Base-by-base conservation (phyloP, 2,329 filamentous ascomycete species). In the Hirsutella rhossiliensis region DNA sequence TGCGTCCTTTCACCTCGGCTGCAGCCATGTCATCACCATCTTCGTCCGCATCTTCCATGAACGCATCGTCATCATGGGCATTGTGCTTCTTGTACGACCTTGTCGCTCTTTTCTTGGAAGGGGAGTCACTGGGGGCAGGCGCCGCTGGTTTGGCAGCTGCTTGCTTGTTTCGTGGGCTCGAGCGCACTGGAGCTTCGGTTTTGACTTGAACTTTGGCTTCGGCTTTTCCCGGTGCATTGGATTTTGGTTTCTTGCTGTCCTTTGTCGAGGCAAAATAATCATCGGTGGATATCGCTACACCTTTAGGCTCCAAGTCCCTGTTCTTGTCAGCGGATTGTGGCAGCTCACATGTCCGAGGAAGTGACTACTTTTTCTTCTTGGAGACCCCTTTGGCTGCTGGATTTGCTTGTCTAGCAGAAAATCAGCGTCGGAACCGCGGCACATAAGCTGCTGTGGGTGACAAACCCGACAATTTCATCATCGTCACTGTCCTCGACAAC, bases 21-120 rank as follows among this genome's bases (percentile, higher is more conserved):
- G 82, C 84, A 61, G 89, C 89, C 18, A 95, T 88, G 53, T 95
- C 89, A n/a, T 77, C 83, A 3, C 76, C 81, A 38, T 86, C 78
- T 7, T 75, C 72, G 31, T 84, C 80, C 30, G 80, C 81, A 43
- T 85, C 82, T 18, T 86, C 76, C 51, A 83, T 63, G 46, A 75
- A 77, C 5, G 69, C 73, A 53, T 77, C 72, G 46, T 78, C 73
- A 31, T 76, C 71, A 31, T 75, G 61, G 5, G 56, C 50, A 20
- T 59, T 54, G 44, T 65, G 56, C 40, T 70, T 66, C 42, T 63
- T 64, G 44, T 67, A 62, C 2, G 67, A 58, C 1, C 63, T 61
- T 3, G 65, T 59, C 1, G 65, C 39, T 45, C 65, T 65, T 51
- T 69, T 74, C 47, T 68, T 71, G 30, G 64, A 38, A 20, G 60